phyloP scores from a whole-genome alignment of 202 grass and related monocot genomes.

The Setaria viridis region DNA sequence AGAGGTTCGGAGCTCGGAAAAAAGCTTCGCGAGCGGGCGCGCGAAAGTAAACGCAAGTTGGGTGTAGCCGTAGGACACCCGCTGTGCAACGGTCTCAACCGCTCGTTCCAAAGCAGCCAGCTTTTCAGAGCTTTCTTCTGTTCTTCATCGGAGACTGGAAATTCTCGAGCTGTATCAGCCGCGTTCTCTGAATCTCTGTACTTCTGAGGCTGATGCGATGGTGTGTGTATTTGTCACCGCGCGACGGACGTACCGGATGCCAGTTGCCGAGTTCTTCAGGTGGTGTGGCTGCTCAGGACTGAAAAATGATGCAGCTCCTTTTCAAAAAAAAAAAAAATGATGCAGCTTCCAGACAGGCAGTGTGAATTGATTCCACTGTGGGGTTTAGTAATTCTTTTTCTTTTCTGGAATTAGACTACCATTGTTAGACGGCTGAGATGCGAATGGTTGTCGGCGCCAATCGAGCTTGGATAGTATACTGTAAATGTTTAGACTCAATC shows the following conservation, averaged over 20 bases:
- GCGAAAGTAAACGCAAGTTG: conserved; percentile 28
- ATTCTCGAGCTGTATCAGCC: neutral
- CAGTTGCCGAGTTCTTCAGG: neutral
- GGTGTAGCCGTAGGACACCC: neutral
- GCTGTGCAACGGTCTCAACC: neutral
- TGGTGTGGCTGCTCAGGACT: neutral
- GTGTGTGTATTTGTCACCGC: neutral
- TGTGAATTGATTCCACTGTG: neutral
- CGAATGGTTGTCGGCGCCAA: neutral
- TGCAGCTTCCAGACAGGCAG: too few species aligned
- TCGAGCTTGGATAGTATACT: neutral
- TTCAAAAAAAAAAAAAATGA: too few species aligned
- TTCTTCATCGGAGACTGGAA: neutral
- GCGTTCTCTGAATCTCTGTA: neutral
- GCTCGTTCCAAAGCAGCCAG: neutral
- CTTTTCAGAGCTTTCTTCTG: neutral
- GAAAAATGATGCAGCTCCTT: neutral
- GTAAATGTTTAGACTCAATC: neutral
- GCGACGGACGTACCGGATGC: neutral
- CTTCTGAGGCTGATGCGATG: neutral
- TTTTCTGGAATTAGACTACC: neutral
- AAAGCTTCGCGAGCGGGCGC: neutral
- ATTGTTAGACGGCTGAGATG: neutral
- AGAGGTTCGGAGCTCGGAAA: neutral
- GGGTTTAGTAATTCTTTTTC: neutral